Evolutionary conservation across 2,329 filamentous ascomycete species (phyloP).

Genomic region (Emergomyces orientalis): DNA sequence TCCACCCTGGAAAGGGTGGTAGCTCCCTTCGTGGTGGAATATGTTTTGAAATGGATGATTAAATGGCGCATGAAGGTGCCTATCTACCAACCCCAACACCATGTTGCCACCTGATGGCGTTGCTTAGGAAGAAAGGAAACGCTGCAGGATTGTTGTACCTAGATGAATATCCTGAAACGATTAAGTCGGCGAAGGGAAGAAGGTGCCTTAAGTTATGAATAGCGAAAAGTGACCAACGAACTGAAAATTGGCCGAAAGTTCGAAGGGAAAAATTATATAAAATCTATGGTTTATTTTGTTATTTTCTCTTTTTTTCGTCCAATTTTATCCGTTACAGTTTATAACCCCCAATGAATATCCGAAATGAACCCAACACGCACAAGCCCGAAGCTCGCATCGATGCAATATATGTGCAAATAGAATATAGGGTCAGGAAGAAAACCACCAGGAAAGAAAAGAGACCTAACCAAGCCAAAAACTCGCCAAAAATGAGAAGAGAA

Average conservation of each 20-base stretch:
- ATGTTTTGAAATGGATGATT: too few species aligned
- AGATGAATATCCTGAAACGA: too few species aligned
- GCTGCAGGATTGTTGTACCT: neutral
- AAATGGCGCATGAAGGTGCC: too few species aligned
- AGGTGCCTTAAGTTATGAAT: too few species aligned
- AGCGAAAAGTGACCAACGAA: neutral
- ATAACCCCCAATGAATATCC: neutral
- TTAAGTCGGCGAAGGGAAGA: too few species aligned
- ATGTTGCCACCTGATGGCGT: too few species aligned
- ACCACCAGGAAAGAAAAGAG: conserved; percentile 3
- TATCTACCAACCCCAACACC: too few species aligned
- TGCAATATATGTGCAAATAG: neutral
- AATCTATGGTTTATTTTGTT: neutral
- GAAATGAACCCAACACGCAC: neutral
- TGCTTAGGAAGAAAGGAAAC: too few species aligned
- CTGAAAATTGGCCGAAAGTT: neutral
- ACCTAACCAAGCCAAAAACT: neutral
- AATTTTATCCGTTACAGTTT: neutral
- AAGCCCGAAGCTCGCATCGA: neutral
- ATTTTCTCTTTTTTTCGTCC: neutral
- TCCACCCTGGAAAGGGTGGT: too few species aligned
- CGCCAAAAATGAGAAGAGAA: neutral
- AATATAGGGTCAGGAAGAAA: neutral
- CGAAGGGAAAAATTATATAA: neutral
- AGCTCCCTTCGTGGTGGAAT: neutral